phyloP scores from a whole-genome alignment of 768 basidiomycete species.

The Tulasnella sp. region DNA sequence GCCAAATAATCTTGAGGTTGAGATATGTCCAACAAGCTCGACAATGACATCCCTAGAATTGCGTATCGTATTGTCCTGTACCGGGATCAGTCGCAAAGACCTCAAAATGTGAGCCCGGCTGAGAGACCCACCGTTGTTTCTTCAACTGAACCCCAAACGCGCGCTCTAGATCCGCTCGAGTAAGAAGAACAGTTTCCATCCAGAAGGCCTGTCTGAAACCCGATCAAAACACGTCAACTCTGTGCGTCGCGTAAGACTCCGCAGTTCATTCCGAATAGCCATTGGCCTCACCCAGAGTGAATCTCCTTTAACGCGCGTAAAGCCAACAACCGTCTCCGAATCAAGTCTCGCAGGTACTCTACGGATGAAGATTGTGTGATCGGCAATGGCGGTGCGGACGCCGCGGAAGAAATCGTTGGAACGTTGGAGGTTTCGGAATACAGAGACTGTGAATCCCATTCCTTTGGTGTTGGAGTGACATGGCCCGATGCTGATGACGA shows the following conservation, averaged over 20 bases:
- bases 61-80: constrained; percentile 73
- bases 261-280: background rate
- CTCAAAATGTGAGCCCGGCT: background rate
- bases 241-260: no score
- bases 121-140: constrained; percentile 58
- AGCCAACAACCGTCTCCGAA: constrained; percentile 78
- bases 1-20: constrained; percentile 74
- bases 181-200: constrained; percentile 82
- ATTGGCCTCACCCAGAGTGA: constrained; percentile 66
- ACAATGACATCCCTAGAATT: constrained; percentile 78
- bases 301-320: constrained; percentile 78
- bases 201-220: constrained; percentile 62
- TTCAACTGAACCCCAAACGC: constrained; percentile 67
- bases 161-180: constrained; percentile 61
- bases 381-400: constrained; percentile 11
- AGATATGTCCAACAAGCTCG: constrained; percentile 70
- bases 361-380: constrained; percentile 27
- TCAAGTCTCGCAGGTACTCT: constrained; percentile 69
- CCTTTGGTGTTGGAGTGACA: constrained; percentile 39
- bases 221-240: constrained; percentile 15
- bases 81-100: background rate
- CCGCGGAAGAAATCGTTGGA: constrained; percentile 14
- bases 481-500: constrained; percentile 23
- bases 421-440: constrained; percentile 36
- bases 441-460: constrained; percentile 67